Conservation (phyloP, 257 asterid genomes). For the Gentiana macrophylla region DNA sequence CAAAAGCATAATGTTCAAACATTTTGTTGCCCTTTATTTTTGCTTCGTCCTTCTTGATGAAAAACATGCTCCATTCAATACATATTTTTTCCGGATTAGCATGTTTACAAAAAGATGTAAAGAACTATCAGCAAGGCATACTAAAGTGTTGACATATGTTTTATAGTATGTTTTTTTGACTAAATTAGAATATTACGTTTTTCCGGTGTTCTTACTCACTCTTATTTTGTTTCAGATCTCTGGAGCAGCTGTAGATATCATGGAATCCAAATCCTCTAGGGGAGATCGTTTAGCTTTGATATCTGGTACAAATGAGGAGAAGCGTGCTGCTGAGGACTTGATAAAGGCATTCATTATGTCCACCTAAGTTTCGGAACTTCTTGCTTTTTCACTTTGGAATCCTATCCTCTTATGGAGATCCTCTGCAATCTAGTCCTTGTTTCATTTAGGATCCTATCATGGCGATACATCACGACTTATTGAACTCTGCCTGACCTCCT, state of each 20-base stretch:
- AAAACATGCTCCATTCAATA: no score
- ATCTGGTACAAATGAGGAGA: conserved; percentile 82
- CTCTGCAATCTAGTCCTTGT: conserved; percentile 27
- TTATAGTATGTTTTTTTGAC: no score
- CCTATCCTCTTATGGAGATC: conserved; percentile 14
- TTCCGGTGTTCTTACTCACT: conserved; percentile 9
- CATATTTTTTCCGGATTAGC: no score
- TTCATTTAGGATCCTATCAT: conserved; percentile 28
- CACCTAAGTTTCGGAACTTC: conserved; percentile 34
- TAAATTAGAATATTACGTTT: no score
- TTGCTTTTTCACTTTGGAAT: conserved; percentile 19
- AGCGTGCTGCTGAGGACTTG: conserved; percentile 89
- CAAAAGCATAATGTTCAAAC: no score
- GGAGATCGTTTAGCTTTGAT: conserved; percentile 84
- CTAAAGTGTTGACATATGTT: no score
- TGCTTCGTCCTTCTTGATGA: no score
- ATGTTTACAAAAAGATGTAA: no score
- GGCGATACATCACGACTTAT: conserved; percentile 18
- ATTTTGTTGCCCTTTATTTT: no score
- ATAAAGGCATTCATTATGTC: conserved; percentile 93
- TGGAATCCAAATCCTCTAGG: conserved; percentile 71
- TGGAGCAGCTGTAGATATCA: conserved; percentile 75
- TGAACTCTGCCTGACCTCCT: conserved; percentile 26
- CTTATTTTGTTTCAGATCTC: conserved; percentile 66
- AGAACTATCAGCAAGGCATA: no score